phyloP scores from a whole-genome alignment of 768 basidiomycete genomes.

The Kwoniella sp. region DNA sequence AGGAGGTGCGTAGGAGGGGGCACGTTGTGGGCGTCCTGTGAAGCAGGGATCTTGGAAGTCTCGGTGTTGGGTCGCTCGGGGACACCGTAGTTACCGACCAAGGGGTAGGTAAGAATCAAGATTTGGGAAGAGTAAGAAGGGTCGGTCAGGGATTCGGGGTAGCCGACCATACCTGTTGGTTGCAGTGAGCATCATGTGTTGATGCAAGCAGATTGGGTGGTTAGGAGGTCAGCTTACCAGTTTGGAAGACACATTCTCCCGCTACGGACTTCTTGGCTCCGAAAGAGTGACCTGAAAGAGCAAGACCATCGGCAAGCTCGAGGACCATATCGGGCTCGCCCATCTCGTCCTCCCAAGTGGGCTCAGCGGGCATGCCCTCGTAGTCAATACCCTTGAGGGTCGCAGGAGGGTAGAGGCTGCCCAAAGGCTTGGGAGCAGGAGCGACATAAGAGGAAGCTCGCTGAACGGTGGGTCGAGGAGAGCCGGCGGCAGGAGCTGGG shows the following conservation, averaged over 20 bases:
- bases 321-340: slow-evolving; percentile 63
- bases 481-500: slow-evolving; percentile 20
- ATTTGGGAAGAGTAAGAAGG: slow-evolving; percentile 99
- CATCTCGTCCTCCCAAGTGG: slow-evolving; percentile 48
- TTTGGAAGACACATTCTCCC: slow-evolving; percentile 99
- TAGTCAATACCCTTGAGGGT: slow-evolving; percentile 51
- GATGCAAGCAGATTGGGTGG: not conserved
- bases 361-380: slow-evolving; percentile 29
- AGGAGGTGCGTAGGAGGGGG: slow-evolving; percentile 52
- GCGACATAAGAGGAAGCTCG: slow-evolving; percentile 31
- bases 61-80: slow-evolving; percentile 63
- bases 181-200: slow-evolving; percentile 21
- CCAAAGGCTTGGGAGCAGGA: slow-evolving; percentile 27
- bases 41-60: slow-evolving; percentile 39
- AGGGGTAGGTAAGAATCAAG: slow-evolving; percentile 92
- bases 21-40: slow-evolving; percentile 52
- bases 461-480: slow-evolving; percentile 21
- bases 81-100: slow-evolving; percentile 97
- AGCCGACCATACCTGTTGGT: slow-evolving; percentile 91
- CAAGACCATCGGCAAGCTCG: slow-evolving; percentile 86
- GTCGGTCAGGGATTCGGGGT: slow-evolving; percentile 96
- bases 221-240: slow-evolving; percentile 64
- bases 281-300: slow-evolving; percentile 85
- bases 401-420: slow-evolving; percentile 53
- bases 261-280: slow-evolving; percentile 90